A percentile compares a stretch with the other conserved stretches of the same genome.
Conservation (phyloP, 768 basidiomycete species). For the Ramaria sp. region DNA sequence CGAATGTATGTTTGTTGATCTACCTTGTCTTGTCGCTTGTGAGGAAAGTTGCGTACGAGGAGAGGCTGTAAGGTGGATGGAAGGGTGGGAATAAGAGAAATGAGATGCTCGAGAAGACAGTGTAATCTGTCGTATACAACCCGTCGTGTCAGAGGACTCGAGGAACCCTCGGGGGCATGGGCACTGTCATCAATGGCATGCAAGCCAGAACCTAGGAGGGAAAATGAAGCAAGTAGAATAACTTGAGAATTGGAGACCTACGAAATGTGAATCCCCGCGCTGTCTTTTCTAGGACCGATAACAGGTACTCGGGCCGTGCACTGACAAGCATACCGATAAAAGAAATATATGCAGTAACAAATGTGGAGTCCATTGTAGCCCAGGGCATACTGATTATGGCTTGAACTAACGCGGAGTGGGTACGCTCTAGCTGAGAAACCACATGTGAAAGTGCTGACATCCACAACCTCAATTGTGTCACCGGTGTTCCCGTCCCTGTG, state of each 20-base stretch:
- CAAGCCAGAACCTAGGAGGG: conserved; percentile 52
- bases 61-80: conserved; percentile 80
- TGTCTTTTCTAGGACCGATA: conserved; percentile 69
- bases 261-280: conserved; percentile 84
- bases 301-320: conserved; percentile 85
- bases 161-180: conserved; percentile 51
- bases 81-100: conserved; percentile 85
- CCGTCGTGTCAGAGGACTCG: conserved; percentile 65
- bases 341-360: conserved; percentile 80
- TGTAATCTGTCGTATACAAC: conserved; percentile 82
- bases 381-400: conserved; percentile 84
- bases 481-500: conserved; percentile 16
- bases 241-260: conserved; percentile 29
- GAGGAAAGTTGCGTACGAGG: conserved; percentile 78
- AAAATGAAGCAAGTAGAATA: conserved; percentile 2
- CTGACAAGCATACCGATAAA: conserved; percentile 89
- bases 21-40: conserved; percentile 77
- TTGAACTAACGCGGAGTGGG: conserved; percentile 71
- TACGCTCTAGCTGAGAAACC: conserved; percentile 78
- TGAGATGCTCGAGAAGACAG: conserved; percentile 72
- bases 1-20: conserved; percentile 84
- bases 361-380: conserved; percentile 78
- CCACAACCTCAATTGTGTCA: conserved; percentile 63
- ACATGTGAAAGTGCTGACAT: conserved; percentile 83
- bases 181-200: conserved; percentile 46